Base-by-base conservation (phyloP, 1,284 basidiomycete genomes). In the Puccinia coronata region DNA sequence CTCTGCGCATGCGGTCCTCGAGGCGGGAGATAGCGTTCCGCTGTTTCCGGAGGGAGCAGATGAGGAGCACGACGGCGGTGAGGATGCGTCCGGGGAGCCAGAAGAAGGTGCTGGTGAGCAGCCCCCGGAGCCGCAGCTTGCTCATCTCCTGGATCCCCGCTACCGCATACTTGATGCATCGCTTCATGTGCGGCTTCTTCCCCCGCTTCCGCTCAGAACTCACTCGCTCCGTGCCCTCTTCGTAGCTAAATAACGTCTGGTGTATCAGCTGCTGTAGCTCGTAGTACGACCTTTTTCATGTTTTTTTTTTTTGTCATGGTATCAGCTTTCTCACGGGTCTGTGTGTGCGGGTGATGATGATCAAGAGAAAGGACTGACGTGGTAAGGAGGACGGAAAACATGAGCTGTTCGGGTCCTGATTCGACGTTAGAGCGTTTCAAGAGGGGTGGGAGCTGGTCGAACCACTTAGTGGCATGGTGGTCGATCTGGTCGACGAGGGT, bases 401-500 rank as follows among this genome's bases (percentile, higher is more conserved):
- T 49, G 8, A 69, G 28, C n/a, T 69, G 67, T 49, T 69, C 25
- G 11, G 67, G 47, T 2, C n/a, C 41, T 20, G 41, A 25, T 69
- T 69, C 67, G 28, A 69, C 47, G 41, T 69, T 53, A 1, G 71
- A 73, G 18, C n/a, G 43, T 73, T 57, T 73, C 36, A 41, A 36
- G 12, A 57, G 34, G 36, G 14, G 51, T 31, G 53, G 36, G 23
- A 55, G 51, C 28, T 55, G 36, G 23, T 55, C 49, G 34, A 73
- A 73, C 49, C 51, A 73, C n/a, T 55, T 55, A 36, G 20, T 57
- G 14, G 36, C 49, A 36, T 73, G n/a, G 1, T 20, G 31, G 18
- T 53, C 34, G 36, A 53, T 55, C 36, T 57, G 49, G 28, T 39
- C 28, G 49, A 55, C 36, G 71, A 73, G 71, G 12, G 11, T 39